Conservation (phyloP, 108 stramenopile species). For the Epipyxis sp. region DNA sequence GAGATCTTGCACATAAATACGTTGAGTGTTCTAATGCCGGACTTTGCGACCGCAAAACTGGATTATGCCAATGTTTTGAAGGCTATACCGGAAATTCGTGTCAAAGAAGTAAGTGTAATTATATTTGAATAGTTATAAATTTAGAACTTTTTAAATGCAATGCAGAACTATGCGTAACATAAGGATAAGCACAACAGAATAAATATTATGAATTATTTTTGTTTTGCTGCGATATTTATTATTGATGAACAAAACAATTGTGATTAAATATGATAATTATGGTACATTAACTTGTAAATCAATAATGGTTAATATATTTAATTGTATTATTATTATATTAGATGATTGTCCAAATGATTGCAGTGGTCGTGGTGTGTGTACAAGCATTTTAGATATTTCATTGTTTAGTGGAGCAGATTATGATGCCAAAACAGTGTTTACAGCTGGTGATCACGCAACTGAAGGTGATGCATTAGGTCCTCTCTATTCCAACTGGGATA, state of each 20-base stretch:
- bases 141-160: too few species aligned
- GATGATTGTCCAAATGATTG: conserved; percentile 40
- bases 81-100: conserved; percentile 13
- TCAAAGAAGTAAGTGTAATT: conserved; percentile 29
- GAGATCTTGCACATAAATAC: conserved; percentile 38
- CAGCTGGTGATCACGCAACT: not conserved
- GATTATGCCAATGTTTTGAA: conserved; percentile 21
- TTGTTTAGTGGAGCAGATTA: conserved; percentile 43
- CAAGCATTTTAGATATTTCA: conserved; percentile 44
- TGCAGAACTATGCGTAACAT: too few species aligned
- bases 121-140: too few species aligned
- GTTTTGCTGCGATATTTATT: too few species aligned
- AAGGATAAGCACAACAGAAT: too few species aligned
- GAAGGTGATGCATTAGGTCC: conserved; percentile 39
- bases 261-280: too few species aligned
- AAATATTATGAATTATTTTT: too few species aligned
- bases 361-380: conserved; percentile 43
- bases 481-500: conserved; percentile 50
- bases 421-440: conserved; percentile 6
- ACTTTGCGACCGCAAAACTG: conserved; percentile 42
- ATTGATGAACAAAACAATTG: too few species aligned
- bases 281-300: too few species aligned
- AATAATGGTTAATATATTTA: too few species aligned
- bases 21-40: conserved; percentile 57
- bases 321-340: too few species aligned